Evolutionary conservation across 2,329 filamentous ascomycete genomes (phyloP).

Genomic region (Pestalotiopsis sp.): DNA sequence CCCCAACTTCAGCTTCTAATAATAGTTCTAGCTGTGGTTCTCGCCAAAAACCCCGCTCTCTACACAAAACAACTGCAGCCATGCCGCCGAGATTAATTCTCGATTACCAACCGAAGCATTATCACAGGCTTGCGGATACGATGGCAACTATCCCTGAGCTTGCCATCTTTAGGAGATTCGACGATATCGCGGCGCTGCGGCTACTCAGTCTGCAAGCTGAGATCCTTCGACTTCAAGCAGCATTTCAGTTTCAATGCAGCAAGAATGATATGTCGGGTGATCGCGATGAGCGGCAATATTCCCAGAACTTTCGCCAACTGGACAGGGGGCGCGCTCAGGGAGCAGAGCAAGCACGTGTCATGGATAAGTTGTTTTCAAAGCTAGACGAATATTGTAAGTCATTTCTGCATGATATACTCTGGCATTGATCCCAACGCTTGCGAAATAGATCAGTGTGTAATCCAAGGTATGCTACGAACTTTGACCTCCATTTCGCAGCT

Average conservation of each 20-base stretch:
- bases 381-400: background rate
- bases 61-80: too few relatives aligned
- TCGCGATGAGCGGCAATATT: background rate
- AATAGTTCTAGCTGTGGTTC: too few relatives aligned
- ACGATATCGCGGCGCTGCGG: background rate
- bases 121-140: background rate
- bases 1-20: too few relatives aligned
- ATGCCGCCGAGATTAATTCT: too few relatives aligned
- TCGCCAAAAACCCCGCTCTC: too few relatives aligned
- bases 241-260: background rate
- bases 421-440: too few relatives aligned
- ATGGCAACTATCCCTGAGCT: background rate
- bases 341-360: background rate
- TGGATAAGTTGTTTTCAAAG: background rate
- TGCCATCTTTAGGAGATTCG: background rate
- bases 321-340: background rate
- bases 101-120: background rate
- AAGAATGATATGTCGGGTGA: background rate
- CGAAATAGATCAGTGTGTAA: background rate
- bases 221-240: background rate
- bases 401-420: too few relatives aligned
- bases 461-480: background rate
- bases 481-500: background rate
- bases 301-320: background rate
- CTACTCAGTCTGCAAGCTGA: background rate